Base-by-base conservation (phyloP, 495 filamentous ascomycete species). In the Halenospora varia region DNA sequence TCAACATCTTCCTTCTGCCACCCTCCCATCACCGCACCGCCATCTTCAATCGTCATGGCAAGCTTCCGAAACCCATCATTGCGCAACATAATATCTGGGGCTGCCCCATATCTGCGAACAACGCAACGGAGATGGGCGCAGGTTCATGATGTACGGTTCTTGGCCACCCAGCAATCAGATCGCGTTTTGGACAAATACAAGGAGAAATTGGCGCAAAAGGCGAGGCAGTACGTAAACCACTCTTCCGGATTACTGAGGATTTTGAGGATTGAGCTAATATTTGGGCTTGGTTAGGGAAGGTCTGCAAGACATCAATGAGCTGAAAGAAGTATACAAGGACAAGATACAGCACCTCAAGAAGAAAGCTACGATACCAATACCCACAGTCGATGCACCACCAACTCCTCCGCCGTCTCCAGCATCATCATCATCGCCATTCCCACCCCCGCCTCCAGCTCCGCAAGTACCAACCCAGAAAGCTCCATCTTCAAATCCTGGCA, bases 111-210 rank as follows among this genome's bases (percentile, higher is more conserved):
- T 48, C 44, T 69, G 23, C 59, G 65, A 56, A 47, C 54, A 1
- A 59, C 62, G 41, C 94, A 97, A 67, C 80, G 88, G 51, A 83
- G 95, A 62, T 92, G 89, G 88, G 95, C 94, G 9, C 89, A 88
- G 60, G 92, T 96, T 10, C 89, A 93, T 71, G 90, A 96, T 72
- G 85, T 95, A 45, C 90, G 92, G 44, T 96, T 94, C 77, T 77
- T 96, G 18, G 88, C 87, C 20, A 85, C 85, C 10, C 84, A 87
- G 58, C 75, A 62, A 54, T 77, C 76, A 25, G 75, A 77, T 24
- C 68, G 76, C 71, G 74, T 96, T 18, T 64, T 86, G 41, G 91
- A 96, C 59, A 96, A 89, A 69, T 97, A 97, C 75, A 81, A 82
- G 61, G 78, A 85, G 59, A 95, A 96, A 77, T 86, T 98, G 47